Evolutionary conservation across 2,329 filamentous ascomycete genomes (phyloP).

Genomic region (Hymenotorrendiella dingleyae): DNA sequence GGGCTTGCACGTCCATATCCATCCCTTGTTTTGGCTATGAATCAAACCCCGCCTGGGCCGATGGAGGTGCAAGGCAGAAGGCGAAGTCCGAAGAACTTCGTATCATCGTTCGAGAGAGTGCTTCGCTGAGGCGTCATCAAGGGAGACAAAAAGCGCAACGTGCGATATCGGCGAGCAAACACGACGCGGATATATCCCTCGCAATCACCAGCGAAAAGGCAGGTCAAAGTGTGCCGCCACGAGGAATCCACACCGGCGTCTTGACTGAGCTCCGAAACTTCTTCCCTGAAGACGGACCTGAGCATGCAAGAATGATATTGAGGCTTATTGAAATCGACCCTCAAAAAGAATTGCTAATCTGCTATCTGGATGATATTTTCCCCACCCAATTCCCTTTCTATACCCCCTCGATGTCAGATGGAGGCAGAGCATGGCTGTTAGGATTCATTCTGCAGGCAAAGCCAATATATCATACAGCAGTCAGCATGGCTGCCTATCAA

Average conservation of each 20-base stretch:
- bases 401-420: constrained; percentile 45
- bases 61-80: background rate
- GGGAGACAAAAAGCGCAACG: background rate
- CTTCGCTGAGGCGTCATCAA: background rate
- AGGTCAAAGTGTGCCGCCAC: too few relatives aligned
- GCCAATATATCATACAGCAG: constrained; percentile 47
- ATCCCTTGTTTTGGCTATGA: background rate
- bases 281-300: too few relatives aligned
- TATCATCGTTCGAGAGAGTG: background rate
- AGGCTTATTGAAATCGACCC: too few relatives aligned
- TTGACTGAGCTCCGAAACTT: too few relatives aligned
- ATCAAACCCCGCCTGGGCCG: background rate
- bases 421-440: constrained; percentile 55
- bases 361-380: constrained; percentile 56
- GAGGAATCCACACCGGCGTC: too few relatives aligned
- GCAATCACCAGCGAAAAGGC: too few relatives aligned
- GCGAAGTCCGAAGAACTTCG: background rate
- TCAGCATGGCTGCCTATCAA: constrained; percentile 51
- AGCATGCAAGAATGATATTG: too few relatives aligned
- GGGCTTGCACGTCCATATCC: constrained; percentile 38
- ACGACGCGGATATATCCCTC: too few relatives aligned
- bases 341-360: constrained; percentile 38
- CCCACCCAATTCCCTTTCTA: constrained; percentile 59
- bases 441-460: constrained; percentile 51
- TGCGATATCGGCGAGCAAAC: too few relatives aligned